Conservation (phyloP, 352 stramenopile genomes). For the Globisporangium okanoganense region DNA sequence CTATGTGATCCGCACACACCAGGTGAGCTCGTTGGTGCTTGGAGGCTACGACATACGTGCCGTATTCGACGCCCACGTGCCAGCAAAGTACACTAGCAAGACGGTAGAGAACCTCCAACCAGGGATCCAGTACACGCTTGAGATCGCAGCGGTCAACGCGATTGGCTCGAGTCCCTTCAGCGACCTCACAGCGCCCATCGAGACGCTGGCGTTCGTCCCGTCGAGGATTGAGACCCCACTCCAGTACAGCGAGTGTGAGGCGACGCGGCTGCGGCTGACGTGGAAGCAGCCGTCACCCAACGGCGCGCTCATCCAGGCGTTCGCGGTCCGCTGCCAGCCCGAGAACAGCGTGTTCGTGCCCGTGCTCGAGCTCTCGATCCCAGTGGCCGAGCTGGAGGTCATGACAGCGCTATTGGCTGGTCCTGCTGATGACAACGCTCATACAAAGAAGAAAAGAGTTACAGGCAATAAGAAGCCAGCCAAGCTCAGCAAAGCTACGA, state of each 20-base stretch:
- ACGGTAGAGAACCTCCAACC: conserved; percentile 44
- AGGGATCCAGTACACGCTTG: conserved; percentile 45
- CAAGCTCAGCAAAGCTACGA: neutral
- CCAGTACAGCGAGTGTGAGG: conserved; percentile 25
- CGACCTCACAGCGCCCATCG: conserved; percentile 26
- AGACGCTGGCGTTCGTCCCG: conserved; percentile 63
- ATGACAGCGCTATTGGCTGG: neutral
- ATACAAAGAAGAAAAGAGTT: neutral
- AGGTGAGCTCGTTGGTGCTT: conserved; percentile 28
- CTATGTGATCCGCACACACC: conserved; percentile 45
- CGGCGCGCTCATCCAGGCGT: conserved; percentile 44
- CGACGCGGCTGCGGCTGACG: conserved; percentile 38
- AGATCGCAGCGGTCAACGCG: conserved; percentile 50
- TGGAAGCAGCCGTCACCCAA: conserved; percentile 56
- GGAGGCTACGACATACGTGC: conserved; percentile 24
- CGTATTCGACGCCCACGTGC: conserved; percentile 31
- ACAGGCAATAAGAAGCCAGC: neutral
- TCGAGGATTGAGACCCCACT: conserved; percentile 42
- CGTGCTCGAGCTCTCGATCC: conserved; percentile 26
- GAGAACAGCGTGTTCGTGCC: conserved; percentile 47
- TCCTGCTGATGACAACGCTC: neutral
- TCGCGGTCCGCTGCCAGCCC: conserved; percentile 52
- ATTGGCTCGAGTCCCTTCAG: conserved; percentile 54
- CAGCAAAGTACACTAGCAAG: conserved; percentile 38
- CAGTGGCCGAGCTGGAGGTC: conserved; percentile 21